These are phyloP conservation scores for Lagenidium giganteum DNA, from an alignment of 352 stramenopile genomes.

Conservation along the genomic window DNA sequence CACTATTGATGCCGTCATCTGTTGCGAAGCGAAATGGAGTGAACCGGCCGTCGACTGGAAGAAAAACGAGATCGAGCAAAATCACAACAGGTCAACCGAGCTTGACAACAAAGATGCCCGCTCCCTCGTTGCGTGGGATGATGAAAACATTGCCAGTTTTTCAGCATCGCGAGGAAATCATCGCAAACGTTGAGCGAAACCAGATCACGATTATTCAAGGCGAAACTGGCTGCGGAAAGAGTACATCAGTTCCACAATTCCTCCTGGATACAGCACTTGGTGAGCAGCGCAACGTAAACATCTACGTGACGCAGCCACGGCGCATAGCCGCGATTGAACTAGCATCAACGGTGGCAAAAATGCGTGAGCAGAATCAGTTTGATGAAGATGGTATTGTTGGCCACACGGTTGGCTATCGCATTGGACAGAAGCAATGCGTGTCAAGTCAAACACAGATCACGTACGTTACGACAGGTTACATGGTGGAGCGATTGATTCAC, in stretches of 20 bases:
- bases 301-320: constrained; percentile 93
- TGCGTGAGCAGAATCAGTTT: constrained; percentile 74
- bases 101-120: constrained; percentile 18
- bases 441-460: constrained; percentile 88
- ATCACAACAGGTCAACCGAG: no score
- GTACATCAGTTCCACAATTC: constrained; percentile 89
- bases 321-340: constrained; percentile 88
- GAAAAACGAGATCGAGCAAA: no score
- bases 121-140: constrained; percentile 22
- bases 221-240: constrained; percentile 95
- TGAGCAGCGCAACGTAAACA: no score
- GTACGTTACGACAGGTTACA: constrained; percentile 96
- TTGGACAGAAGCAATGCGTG: constrained; percentile 87
- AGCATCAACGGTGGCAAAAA: constrained; percentile 86
- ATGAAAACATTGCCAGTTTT: constrained; percentile 83
- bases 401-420: constrained; percentile 64
- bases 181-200: constrained; percentile 65
- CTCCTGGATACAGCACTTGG: constrained; percentile 74
- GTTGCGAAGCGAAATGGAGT: no score
- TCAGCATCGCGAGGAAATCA: constrained; percentile 73
- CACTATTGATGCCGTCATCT: no score
- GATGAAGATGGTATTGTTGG: constrained; percentile 42
- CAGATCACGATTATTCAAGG: constrained; percentile 89
- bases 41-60: no score
- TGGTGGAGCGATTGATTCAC: constrained; percentile 91